phyloP scores from a whole-genome alignment of 2,329 filamentous ascomycete genomes.

The Fusarium keratoplasticum region DNA sequence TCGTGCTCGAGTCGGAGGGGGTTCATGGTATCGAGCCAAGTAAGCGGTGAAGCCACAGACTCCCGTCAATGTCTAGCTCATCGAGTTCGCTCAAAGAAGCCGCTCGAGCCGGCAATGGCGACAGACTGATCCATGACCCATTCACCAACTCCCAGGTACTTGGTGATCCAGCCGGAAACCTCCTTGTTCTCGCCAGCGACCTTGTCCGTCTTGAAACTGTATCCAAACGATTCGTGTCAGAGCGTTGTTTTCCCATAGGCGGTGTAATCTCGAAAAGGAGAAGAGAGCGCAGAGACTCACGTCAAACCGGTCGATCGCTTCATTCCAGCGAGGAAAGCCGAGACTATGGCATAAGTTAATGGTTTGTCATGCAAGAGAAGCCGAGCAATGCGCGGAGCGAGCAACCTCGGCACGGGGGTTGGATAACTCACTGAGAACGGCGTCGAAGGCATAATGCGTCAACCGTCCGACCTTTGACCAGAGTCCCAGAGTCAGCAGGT shows the following conservation, averaged over 20 bases:
- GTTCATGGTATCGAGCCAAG: conserved; percentile 29
- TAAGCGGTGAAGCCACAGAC: neutral
- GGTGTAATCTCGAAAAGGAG: neutral
- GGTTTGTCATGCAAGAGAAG: neutral
- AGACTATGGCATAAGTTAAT: conserved; percentile 69
- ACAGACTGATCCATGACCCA: conserved; percentile 99
- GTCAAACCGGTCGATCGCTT: conserved; percentile 97
- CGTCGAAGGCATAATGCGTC: conserved; percentile 96
- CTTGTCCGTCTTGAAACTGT: conserved; percentile 89
- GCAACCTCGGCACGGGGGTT: neutral
- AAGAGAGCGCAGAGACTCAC: conserved; percentile 70
- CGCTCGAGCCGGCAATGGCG: conserved; percentile 86
- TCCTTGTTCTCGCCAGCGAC: conserved; percentile 84
- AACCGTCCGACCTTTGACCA: conserved; percentile 88
- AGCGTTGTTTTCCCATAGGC: conserved; percentile 1
- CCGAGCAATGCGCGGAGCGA: neutral
- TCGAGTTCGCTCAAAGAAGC: conserved; percentile 91
- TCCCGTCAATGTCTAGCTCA: conserved; percentile 51
- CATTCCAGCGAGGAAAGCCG: conserved; percentile 95
- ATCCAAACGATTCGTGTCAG: conserved; percentile 58
- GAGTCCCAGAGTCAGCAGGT: conserved; percentile 76
- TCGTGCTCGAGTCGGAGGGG: conserved; percentile 18
- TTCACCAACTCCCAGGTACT: conserved; percentile 94
- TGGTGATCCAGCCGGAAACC: conserved; percentile 88
- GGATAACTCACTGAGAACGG: conserved; percentile 80